These are phyloP conservation scores for Penicillium rolfsii DNA, from an alignment of 2,329 filamentous ascomycete species.

Conservation along the genomic window DNA sequence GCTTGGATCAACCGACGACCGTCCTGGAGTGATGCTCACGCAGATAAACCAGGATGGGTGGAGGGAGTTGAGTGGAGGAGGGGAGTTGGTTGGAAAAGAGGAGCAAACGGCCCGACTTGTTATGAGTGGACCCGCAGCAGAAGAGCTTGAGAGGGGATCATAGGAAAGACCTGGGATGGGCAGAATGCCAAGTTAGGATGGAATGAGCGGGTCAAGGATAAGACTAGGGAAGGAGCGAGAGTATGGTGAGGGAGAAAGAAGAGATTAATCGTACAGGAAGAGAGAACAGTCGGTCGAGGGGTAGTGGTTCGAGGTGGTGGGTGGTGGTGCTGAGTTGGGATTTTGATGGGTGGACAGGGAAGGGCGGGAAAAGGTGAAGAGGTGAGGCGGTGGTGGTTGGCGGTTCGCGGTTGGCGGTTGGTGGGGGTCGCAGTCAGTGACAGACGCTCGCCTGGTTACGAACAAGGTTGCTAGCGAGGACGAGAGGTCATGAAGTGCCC, in stretches of 20 bases:
- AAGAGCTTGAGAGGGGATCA: slow-evolving; percentile 32
- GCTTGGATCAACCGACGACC: slow-evolving; percentile 8
- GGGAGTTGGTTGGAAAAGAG: slow-evolving; percentile 14
- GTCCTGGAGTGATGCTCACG: slow-evolving; percentile 17
- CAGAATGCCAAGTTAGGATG: slow-evolving; percentile 8
- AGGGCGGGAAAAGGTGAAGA: slow-evolving; percentile 19
- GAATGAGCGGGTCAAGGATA: neutral
- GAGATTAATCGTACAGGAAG: slow-evolving; percentile 7
- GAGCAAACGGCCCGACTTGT: slow-evolving; percentile 26
- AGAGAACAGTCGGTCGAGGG: neutral
- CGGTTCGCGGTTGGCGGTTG: slow-evolving; percentile 2
- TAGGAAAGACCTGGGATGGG: slow-evolving; percentile 18
- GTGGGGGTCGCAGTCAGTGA: too few relatives aligned
- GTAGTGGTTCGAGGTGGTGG: neutral
- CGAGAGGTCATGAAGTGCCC: too few relatives aligned
- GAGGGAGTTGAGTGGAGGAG: slow-evolving; percentile 13
- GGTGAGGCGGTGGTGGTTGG: slow-evolving; percentile 27
- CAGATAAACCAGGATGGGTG: slow-evolving; percentile 10
- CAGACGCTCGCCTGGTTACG: neutral
- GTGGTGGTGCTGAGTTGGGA: neutral
- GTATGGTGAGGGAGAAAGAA: neutral
- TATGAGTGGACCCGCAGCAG: slow-evolving; percentile 30
- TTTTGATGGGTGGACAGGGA: neutral
- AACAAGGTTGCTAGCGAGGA: too few relatives aligned
- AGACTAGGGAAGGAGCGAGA: neutral